These are phyloP conservation scores for Chlorophyllum brunneum DNA, from an alignment of 768 basidiomycete genomes.

Conservation along the genomic window DNA sequence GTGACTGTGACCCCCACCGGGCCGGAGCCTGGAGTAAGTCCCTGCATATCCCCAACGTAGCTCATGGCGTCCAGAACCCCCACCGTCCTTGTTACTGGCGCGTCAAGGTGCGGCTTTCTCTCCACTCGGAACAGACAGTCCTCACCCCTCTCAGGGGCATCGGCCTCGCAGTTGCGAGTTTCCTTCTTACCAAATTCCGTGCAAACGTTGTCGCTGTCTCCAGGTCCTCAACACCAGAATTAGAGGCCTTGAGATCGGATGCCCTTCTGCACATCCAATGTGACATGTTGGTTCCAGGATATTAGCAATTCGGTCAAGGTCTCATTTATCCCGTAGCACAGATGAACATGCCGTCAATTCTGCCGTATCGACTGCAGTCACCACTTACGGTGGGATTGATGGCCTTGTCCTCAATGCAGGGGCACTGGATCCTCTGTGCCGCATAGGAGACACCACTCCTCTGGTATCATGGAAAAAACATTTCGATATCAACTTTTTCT, in stretches of 20 bases:
- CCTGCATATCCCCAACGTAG: conserved; percentile 4
- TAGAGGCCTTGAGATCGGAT: conserved; percentile 43
- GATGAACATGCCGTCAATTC: conserved; percentile 48
- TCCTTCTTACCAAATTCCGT: conserved; percentile 58
- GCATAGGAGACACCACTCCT: conserved; percentile 46
- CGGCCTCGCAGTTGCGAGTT: conserved; percentile 73
- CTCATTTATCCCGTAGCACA: conserved; percentile 39
- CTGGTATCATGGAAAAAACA: conserved; percentile 62
- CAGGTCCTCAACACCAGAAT: conserved; percentile 63
- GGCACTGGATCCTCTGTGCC: conserved; percentile 64
- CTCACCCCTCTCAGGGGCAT: conserved; percentile 44
- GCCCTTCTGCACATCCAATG: conserved; percentile 58
- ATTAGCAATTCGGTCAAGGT: conserved; percentile 10
- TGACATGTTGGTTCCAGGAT: conserved; percentile 60
- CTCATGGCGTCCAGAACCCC: conserved; percentile 33
- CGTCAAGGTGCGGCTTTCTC: conserved; percentile 54
- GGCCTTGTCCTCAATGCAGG: conserved; percentile 86
- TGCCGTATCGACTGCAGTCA: conserved; percentile 51
- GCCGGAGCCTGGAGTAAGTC: conserved; percentile 3
- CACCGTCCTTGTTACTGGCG: conserved; percentile 80
- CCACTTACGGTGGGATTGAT: conserved; percentile 64
- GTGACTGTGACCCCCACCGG: conserved; percentile 7
- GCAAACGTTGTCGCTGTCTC: conserved; percentile 76
- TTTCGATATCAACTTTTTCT: conserved; percentile 89
- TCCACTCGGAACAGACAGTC: conserved; percentile 10